Percentiles rank a stretch among this genome's conserved stretches.
Evolutionary conservation across 441 rosid species (phyloP).

Genomic region (Macaranga tanarius): DNA sequence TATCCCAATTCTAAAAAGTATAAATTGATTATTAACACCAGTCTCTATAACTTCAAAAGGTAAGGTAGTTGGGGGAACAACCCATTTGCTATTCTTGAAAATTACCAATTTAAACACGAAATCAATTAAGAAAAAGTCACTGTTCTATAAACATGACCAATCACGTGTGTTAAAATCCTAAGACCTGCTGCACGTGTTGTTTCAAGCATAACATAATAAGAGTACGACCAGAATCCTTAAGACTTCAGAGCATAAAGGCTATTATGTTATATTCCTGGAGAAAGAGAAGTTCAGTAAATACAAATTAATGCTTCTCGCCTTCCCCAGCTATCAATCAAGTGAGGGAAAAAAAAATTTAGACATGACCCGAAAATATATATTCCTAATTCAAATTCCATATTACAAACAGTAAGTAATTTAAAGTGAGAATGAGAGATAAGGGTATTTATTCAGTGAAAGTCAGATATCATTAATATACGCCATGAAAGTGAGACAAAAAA

Average conservation of each 20-base stretch:
- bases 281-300: conserved; percentile 3
- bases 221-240: background rate
- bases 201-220: background rate
- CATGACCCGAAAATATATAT: background rate
- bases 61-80: background rate
- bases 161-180: too few species aligned
- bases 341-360: background rate
- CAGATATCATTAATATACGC: background rate
- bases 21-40: background rate
- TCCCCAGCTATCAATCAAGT: background rate
- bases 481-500: background rate
- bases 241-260: background rate
- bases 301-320: conserved; percentile 15
- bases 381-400: background rate
- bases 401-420: background rate
- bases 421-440: background rate
- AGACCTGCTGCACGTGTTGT: background rate
- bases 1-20: background rate
- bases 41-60: background rate
- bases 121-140: background rate
- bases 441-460: too few species aligned
- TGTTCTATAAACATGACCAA: too few species aligned
- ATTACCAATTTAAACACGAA: background rate
- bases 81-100: background rate
- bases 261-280: too few species aligned